Conservation (phyloP, 208 protist species). For the Porcisia hertigi region DNA sequence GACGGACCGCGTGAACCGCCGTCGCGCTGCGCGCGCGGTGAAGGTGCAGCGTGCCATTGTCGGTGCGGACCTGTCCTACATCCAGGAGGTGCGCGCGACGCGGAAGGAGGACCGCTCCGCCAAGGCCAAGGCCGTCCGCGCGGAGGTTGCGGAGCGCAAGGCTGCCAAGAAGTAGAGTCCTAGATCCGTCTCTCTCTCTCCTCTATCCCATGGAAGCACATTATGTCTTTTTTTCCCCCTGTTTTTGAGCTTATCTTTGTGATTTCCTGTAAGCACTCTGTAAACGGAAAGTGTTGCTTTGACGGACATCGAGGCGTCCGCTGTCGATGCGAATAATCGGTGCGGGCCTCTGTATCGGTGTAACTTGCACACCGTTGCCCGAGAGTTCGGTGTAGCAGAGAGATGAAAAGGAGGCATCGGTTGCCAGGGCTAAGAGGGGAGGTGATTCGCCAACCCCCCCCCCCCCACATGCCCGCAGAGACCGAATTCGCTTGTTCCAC, state of each 20-base stretch:
- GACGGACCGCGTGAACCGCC: slow-evolving; percentile 80
- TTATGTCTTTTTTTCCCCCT: neutral
- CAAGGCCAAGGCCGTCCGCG: slow-evolving; percentile 88
- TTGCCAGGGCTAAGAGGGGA: too few species aligned
- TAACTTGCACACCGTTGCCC: too few species aligned
- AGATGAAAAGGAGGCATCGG: too few species aligned
- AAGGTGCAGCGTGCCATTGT: slow-evolving; percentile 81
- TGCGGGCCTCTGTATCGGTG: too few species aligned
- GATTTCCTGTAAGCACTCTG: neutral
- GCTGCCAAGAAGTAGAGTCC: slow-evolving; percentile 84
- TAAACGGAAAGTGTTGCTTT: too few species aligned
- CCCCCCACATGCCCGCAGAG: too few species aligned
- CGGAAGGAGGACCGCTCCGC: slow-evolving; percentile 87
- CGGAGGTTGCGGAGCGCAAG: slow-evolving; percentile 91
- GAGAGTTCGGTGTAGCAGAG: too few species aligned
- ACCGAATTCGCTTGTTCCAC: too few species aligned
- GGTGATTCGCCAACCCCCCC: too few species aligned
- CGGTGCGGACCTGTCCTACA: slow-evolving; percentile 89
- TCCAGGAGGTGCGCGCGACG: slow-evolving; percentile 82
- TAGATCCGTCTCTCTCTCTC: neutral
- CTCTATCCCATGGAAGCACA: neutral
- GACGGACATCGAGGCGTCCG: too few species aligned
- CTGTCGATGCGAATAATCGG: too few species aligned
- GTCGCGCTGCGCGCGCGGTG: slow-evolving; percentile 79
- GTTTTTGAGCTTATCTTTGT: neutral